Evolutionary conservation across 805 yeast species (phyloP).

Genomic region (Ogataea corticis): DNA sequence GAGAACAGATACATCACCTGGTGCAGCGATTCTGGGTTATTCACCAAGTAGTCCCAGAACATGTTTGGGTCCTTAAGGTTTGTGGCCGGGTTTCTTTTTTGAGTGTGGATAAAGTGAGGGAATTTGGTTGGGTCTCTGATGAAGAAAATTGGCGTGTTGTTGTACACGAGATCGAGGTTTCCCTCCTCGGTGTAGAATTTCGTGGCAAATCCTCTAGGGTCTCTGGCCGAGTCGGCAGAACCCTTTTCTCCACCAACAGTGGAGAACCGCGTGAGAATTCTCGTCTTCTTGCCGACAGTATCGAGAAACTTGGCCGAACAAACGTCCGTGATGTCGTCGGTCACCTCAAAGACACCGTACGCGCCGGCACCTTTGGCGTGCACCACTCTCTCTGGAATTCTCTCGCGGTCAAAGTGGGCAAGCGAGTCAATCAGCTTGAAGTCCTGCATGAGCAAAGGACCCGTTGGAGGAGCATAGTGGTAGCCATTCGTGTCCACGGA

Average conservation of each 20-base stretch:
- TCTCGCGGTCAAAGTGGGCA: conserved; percentile 86
- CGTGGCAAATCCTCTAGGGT: conserved; percentile 82
- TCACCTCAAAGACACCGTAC: conserved; percentile 80
- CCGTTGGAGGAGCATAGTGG: conserved; percentile 39
- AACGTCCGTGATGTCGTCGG: conserved; percentile 78
- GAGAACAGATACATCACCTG: conserved; percentile 73
- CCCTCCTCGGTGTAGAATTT: conserved; percentile 85
- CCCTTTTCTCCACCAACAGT: conserved; percentile 88
- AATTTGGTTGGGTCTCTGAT: conserved; percentile 83
- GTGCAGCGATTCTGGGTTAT: conserved; percentile 73
- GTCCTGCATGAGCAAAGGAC: conserved; percentile 81
- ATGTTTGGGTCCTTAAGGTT: conserved; percentile 76
- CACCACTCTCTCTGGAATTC: conserved; percentile 91
- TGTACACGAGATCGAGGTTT: conserved; percentile 80
- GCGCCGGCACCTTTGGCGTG: conserved; percentile 96
- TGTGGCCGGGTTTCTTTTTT: conserved; percentile 82
- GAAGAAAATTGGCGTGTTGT: conserved; percentile 85
- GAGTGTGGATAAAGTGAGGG: conserved; percentile 87
- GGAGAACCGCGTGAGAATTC: conserved; percentile 72
- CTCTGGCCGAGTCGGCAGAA: conserved; percentile 80
- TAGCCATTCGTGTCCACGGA: conserved; percentile 48
- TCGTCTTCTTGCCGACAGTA: conserved; percentile 77
- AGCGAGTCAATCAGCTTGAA: conserved; percentile 76
- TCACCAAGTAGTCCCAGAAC: conserved; percentile 82
- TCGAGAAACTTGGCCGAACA: conserved; percentile 70